phyloP scores from a whole-genome alignment of 192 early-diverging fungal species.

The Entophlyctis luteolus region DNA sequence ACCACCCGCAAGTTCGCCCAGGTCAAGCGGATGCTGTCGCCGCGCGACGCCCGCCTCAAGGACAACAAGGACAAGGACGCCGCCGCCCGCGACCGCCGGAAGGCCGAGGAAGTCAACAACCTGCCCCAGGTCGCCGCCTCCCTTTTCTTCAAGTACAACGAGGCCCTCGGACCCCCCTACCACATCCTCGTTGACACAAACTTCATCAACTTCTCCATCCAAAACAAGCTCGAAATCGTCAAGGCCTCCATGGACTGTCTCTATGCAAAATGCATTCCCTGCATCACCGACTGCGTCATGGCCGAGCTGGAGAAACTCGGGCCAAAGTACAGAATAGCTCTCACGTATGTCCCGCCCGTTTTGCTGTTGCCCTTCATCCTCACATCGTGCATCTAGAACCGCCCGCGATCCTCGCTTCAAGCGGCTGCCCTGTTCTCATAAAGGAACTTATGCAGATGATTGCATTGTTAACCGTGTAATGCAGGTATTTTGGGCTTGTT shows the following conservation, averaged over 20 bases:
- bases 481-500: constrained; percentile 27
- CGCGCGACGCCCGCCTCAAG: constrained; percentile 82
- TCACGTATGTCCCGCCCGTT: constrained; percentile 49
- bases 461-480: constrained; percentile 88
- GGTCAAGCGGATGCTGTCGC: constrained; percentile 88
- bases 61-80: constrained; percentile 59
- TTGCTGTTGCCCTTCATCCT: background rate
- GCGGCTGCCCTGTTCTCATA: constrained; percentile 90
- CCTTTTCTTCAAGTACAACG: constrained; percentile 97
- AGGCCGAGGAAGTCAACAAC: constrained; percentile 61
- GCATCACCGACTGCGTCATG: constrained; percentile 97
- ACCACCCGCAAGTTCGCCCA: constrained; percentile 90
- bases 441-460: constrained; percentile 99
- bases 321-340: constrained; percentile 89
- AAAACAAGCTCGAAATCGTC: constrained; percentile 95
- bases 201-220: constrained; percentile 99
- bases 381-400: constrained; percentile 43
- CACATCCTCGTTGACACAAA: constrained; percentile 96
- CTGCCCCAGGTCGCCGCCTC: constrained; percentile 86
- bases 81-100: constrained; percentile 59
- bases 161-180: constrained; percentile 92
- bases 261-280: constrained; percentile 68
- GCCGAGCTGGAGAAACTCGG: constrained; percentile 98
- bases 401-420: constrained; percentile 98
- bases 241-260: constrained; percentile 97